Percentiles rank a stretch among this genome's conserved stretches.
phyloP scores from a whole-genome alignment of 371 early-diverging fungal species.

The Mucor mucedo region DNA sequence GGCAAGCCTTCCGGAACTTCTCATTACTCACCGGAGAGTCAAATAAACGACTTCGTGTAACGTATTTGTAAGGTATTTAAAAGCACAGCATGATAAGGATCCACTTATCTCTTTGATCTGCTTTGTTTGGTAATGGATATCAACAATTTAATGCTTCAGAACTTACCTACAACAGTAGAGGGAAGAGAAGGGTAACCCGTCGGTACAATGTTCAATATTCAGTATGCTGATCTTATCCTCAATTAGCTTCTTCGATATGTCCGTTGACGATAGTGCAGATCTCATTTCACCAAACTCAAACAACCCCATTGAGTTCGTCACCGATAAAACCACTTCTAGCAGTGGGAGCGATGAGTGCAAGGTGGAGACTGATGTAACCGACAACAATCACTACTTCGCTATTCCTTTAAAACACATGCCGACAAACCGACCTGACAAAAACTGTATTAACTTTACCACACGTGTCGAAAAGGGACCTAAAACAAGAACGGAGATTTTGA shows the following conservation, averaged over 20 bases:
- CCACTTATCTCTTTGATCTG: not conserved
- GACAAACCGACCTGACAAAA: not conserved
- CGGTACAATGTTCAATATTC: not conserved
- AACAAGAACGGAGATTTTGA: conserved; percentile 10
- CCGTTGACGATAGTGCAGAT: conserved; percentile 3
- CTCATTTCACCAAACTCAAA: not conserved
- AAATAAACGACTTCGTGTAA: too few relatives aligned
- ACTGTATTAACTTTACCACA: not conserved
- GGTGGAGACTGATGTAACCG: too few relatives aligned
- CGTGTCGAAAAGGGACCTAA: not conserved
- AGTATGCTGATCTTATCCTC: not conserved
- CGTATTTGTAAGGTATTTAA: too few relatives aligned
- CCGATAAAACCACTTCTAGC: not conserved
- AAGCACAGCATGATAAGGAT: too few relatives aligned
- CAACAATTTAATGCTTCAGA: not conserved
- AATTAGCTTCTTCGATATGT: conserved; percentile 13
- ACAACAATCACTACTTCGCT: not conserved
- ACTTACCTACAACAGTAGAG: conserved; percentile 1
- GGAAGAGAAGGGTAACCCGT: conserved; percentile 7
- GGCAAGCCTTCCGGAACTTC: too few relatives aligned
- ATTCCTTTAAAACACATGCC: not conserved
- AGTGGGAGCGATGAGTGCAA: not conserved
- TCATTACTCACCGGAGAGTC: too few relatives aligned
- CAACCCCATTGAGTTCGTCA: not conserved
- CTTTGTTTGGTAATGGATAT: not conserved